phyloP scores from a whole-genome alignment of 805 yeast genomes.

The Monosporozyma yasuniensis region DNA sequence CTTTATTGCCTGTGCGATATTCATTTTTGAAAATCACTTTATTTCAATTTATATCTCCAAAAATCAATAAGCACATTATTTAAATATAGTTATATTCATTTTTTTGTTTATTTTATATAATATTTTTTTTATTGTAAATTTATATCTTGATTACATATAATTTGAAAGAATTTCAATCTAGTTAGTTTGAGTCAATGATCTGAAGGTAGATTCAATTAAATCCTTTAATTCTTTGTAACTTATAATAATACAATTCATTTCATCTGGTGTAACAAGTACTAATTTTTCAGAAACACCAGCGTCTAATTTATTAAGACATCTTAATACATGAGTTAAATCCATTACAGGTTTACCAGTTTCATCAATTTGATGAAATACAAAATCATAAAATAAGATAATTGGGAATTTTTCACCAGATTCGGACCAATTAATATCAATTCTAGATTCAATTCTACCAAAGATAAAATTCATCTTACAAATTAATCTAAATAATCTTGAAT shows the following conservation, averaged over 20 bases:
- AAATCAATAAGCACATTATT: no score
- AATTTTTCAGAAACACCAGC: constrained; percentile 83
- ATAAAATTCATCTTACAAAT: constrained; percentile 74
- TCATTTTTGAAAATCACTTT: not conserved
- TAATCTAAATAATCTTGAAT: constrained; percentile 76
- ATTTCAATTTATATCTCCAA: not conserved
- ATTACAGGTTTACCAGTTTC: constrained; percentile 67
- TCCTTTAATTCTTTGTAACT: constrained; percentile 76
- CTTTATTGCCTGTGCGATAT: no score
- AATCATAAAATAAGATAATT: constrained; percentile 68
- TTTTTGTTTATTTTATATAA: constrained; percentile 1
- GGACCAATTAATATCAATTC: constrained; percentile 51
- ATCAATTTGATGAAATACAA: constrained; percentile 76
- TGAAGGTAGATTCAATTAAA: constrained; percentile 59
- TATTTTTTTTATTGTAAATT: not conserved
- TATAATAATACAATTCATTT: constrained; percentile 73
- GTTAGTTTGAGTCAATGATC: constrained; percentile 22
- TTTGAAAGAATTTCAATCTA: not conserved
- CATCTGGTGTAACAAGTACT: constrained; percentile 74
- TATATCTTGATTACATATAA: not conserved
- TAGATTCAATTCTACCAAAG: constrained; percentile 61
- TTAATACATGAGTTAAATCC: constrained; percentile 74
- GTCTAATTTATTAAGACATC: constrained; percentile 78
- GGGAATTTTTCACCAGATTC: constrained; percentile 71
- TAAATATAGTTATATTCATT: not conserved